Base-by-base conservation (phyloP, 2,329 filamentous ascomycete genomes). In the Pseudopyricularia javanii region DNA sequence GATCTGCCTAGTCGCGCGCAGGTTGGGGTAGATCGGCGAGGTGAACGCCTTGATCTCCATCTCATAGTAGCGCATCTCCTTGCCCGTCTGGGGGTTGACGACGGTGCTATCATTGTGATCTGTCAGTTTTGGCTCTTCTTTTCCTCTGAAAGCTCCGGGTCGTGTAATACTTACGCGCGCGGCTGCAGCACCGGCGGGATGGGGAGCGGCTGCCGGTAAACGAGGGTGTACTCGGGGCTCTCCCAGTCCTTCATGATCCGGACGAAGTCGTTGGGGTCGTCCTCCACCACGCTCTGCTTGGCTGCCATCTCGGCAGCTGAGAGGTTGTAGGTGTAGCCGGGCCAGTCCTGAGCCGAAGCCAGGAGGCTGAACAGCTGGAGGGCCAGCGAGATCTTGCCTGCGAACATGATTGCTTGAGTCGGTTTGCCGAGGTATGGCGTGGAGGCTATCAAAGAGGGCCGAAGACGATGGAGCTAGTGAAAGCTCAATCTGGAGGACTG, bases 131-230 rank as follows among this genome's bases (percentile, higher is more conserved):
- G n/a, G 4, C 9, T 6, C n/a, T 14, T n/a, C 12, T 14, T 14
- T 32, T 12, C 6, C 20, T 11, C 28, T 33, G 12, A 20, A 4
- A 2, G 24, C 7, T 17, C n/a, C 22, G 3, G n/a, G 2, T n/a
- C 1, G 7, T 9, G 48, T 17, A 33, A 26, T 48, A 51, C 70
- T 58, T 60, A 75, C 68, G 64, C 63, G 51, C 66, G 66, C 5
- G 68, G 64, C 45, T 66, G 55, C 56, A 73, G 74, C 2, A 70
- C 55, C 1, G 73, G 68, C 4, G 72, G 68, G 30, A 73, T 70
- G 1, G 73, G 72, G 2, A 77, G 64, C 8, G 72, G 64, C 20
- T 65, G 63, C 45, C 67, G 55, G 56, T 66, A 71, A 28, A 71
- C 60, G 58, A 62, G 65, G 47, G 58, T 59, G 56, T 71, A 71